Conservation (phyloP, 2,329 filamentous ascomycete species). For the Aspergillus felis region DNA sequence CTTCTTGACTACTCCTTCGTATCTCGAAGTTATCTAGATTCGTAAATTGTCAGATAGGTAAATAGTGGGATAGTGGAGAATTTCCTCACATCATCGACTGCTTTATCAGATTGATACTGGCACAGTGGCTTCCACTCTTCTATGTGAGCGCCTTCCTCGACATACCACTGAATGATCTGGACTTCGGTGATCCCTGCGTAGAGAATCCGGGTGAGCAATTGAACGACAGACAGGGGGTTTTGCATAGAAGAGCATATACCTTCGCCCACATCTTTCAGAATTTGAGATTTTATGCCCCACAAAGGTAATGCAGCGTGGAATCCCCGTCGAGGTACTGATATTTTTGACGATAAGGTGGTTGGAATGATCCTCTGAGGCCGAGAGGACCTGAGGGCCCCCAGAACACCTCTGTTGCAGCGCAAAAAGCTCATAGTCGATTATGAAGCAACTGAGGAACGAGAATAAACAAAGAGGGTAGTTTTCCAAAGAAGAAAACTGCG, state of each 20-base stretch:
- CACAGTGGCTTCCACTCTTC: conserved; percentile 98
- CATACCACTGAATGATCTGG: conserved; percentile 99
- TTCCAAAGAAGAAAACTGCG: conserved; percentile 1
- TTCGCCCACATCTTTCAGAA: conserved; percentile 43
- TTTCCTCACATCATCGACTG: conserved; percentile 55
- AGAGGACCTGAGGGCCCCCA: conserved; percentile 22
- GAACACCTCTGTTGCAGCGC: conserved; percentile 27
- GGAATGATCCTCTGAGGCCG: conserved; percentile 23
- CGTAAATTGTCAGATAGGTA: conserved; percentile 7
- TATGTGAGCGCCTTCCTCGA: conserved; percentile 88
- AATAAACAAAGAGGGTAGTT: not conserved
- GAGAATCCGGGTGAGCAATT: conserved; percentile 13
- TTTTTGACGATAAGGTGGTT: conserved; percentile 21
- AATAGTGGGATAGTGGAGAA: not conserved
- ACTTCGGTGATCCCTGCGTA: conserved; percentile 89
- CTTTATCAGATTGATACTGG: conserved; percentile 98
- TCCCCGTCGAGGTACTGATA: conserved; percentile 23
- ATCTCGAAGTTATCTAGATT: conserved; percentile 89
- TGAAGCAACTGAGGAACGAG: not conserved
- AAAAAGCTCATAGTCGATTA: conserved; percentile 26
- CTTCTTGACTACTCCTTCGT: conserved; percentile 93
- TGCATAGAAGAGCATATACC: conserved; percentile 22
- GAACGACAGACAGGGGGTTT: not conserved
- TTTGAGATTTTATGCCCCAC: conserved; percentile 36
- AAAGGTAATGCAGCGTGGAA: conserved; percentile 35